A percentile compares a stretch with the other conserved stretches of the same genome.
These are phyloP conservation scores for Phyllosticta ampelicida DNA, from an alignment of 2,329 filamentous ascomycete genomes.

Conservation along the genomic window DNA sequence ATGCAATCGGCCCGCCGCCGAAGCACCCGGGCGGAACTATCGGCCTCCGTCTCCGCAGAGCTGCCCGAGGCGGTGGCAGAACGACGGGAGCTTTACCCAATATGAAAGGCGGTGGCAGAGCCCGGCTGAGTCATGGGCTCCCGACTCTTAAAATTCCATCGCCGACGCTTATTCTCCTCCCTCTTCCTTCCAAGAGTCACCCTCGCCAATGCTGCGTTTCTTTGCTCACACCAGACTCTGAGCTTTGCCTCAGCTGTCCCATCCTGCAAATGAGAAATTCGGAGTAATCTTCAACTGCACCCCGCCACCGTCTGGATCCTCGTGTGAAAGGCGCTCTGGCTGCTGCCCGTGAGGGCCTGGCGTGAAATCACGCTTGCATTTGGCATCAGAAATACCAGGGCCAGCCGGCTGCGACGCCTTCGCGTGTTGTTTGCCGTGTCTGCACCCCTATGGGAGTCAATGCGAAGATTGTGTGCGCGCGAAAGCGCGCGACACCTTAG, in stretches of 20 bases:
- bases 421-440: conserved; percentile 14
- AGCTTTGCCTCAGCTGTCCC: conserved; percentile 18
- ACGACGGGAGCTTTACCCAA: not conserved
- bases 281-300: conserved; percentile 79
- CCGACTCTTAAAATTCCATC: conserved; percentile 3
- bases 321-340: conserved; percentile 26
- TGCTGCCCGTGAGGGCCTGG: conserved; percentile 77
- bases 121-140: not conserved
- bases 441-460: conserved; percentile 71
- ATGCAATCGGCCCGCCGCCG: not conserved
- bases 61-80: not conserved
- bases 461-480: conserved; percentile 75
- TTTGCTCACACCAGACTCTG: conserved; percentile 68
- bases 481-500: conserved; percentile 60
- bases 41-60: not conserved
- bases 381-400: conserved; percentile 87
- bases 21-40: not conserved
- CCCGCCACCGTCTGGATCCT: conserved; percentile 25
- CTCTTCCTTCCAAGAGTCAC: conserved; percentile 57
- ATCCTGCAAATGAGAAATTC: conserved; percentile 92
- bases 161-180: conserved; percentile 18
- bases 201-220: conserved; percentile 90
- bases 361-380: conserved; percentile 74
- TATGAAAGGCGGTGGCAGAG: conserved; percentile 3
- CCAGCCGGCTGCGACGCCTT: conserved; percentile 23